Percentiles rank a stretch among this genome's conserved stretches.
Conservation (phyloP, 495 filamentous ascomycete species). For the Trichoderma virens region DNA sequence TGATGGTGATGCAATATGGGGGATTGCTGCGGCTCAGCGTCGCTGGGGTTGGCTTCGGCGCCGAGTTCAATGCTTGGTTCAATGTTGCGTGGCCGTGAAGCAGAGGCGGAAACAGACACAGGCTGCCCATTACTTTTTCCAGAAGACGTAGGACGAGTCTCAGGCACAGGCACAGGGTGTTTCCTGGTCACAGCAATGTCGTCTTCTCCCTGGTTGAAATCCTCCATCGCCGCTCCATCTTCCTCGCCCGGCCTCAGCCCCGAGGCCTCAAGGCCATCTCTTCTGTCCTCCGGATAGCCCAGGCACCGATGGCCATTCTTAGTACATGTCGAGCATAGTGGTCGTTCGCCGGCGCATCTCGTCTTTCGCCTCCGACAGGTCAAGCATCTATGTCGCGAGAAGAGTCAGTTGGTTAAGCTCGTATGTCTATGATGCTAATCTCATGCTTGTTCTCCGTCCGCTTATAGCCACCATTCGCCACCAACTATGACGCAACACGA, state of each 20-base stretch:
- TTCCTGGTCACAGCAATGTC: not conserved
- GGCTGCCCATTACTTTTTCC: not conserved
- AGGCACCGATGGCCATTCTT: conserved; percentile 67
- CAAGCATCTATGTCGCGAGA: conserved; percentile 47
- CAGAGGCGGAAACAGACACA: not conserved
- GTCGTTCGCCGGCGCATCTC: conserved; percentile 71
- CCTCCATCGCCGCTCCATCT: not conserved
- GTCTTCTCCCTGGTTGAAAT: conserved; percentile 19
- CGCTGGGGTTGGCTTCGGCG: not conserved
- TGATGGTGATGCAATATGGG: conserved; percentile 12
- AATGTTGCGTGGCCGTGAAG: not conserved
- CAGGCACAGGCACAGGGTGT: not conserved
- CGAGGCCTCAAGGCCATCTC: conserved; percentile 29
- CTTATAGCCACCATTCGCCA: not conserved
- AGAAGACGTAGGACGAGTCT: not conserved
- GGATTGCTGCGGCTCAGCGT: not conserved
- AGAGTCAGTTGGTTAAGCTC: not conserved
- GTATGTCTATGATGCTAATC: not conserved
- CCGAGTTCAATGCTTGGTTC: not conserved
- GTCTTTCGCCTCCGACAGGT: conserved; percentile 81
- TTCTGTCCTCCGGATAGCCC: conserved; percentile 53
- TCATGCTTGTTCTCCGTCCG: too few relatives aligned
- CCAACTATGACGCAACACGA: conserved; percentile 12
- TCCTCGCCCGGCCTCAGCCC: conserved; percentile 13
- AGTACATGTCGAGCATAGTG: conserved; percentile 65